Conservation (phyloP, 1,284 basidiomycete genomes). For the Heterobasidion occidentale region DNA sequence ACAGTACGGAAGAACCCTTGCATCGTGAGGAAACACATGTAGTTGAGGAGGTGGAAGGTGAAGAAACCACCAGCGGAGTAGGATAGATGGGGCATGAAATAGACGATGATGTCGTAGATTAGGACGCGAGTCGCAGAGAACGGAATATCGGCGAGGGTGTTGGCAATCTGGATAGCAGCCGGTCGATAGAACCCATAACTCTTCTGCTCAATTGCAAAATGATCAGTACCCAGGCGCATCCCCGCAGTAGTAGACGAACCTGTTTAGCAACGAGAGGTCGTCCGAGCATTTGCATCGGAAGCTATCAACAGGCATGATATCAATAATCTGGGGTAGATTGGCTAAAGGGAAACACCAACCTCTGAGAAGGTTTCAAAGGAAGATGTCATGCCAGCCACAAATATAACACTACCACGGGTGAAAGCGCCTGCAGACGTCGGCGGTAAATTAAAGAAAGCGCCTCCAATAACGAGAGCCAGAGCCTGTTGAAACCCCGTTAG, state of each 20-base stretch:
- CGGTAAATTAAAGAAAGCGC: slow-evolving; percentile 69
- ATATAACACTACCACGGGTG: slow-evolving; percentile 84
- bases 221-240: background rate
- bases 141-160: slow-evolving; percentile 71
- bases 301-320: slow-evolving; percentile 18
- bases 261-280: slow-evolving; percentile 67
- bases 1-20: slow-evolving; percentile 73
- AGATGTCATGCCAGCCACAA: slow-evolving; percentile 66
- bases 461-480: slow-evolving; percentile 73
- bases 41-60: slow-evolving; percentile 63
- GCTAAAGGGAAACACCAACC: slow-evolving; percentile 21
- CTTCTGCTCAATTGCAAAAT: slow-evolving; percentile 36
- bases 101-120: slow-evolving; percentile 65
- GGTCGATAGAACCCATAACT: slow-evolving; percentile 80
- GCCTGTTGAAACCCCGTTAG: slow-evolving; percentile 13
- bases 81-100: slow-evolving; percentile 66
- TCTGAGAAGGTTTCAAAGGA: slow-evolving; percentile 75
- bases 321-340: background rate
- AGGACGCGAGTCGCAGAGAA: slow-evolving; percentile 61
- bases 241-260: slow-evolving; percentile 17
- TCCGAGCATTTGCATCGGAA: slow-evolving; percentile 70
- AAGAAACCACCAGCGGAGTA: slow-evolving; percentile 62
- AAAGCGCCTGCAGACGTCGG: slow-evolving; percentile 75
- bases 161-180: slow-evolving; percentile 63
- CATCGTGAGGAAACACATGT: slow-evolving; percentile 54